Evolutionary conservation across 305 asterid species (phyloP).

Genomic region (Fraxinus xanthoxyloides): DNA sequence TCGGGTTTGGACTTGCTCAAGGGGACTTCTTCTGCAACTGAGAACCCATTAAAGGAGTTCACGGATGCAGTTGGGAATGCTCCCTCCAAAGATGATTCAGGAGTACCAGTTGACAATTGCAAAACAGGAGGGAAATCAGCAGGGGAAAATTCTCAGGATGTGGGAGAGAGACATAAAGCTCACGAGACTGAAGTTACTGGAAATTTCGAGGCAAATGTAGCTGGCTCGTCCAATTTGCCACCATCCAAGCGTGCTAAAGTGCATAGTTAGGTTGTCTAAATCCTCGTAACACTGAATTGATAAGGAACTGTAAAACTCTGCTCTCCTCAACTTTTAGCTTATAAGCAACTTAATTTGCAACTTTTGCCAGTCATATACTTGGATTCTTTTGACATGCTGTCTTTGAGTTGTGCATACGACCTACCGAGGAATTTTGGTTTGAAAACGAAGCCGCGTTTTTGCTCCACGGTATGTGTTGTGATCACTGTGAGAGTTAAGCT

Average conservation of each 20-base stretch:
- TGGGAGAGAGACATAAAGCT: slow-evolving; percentile 36
- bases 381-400: background rate
- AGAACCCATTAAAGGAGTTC: slow-evolving; percentile 38
- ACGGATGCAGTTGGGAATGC: slow-evolving; percentile 34
- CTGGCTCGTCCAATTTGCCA: slow-evolving; percentile 37
- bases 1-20: slow-evolving; percentile 47
- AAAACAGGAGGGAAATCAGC: slow-evolving; percentile 20
- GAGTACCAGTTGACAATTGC: slow-evolving; percentile 31
- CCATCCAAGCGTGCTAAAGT: slow-evolving; percentile 62
- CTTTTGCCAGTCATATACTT: background rate
- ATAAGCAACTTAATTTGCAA: slow-evolving; percentile 2
- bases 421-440: slow-evolving; percentile 13
- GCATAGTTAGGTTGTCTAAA: slow-evolving; percentile 34
- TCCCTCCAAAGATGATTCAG: slow-evolving; percentile 32
- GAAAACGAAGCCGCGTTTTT: slow-evolving; percentile 6
- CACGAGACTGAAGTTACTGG: slow-evolving; percentile 29
- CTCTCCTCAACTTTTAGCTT: slow-evolving; percentile 10
- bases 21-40: slow-evolving; percentile 48
- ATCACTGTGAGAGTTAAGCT: slow-evolving; percentile 15
- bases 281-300: slow-evolving; percentile 21
- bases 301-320: slow-evolving; percentile 7
- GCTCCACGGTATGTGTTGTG: background rate
- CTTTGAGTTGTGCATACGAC: background rate
- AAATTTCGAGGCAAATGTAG: slow-evolving; percentile 28
- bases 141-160: slow-evolving; percentile 21